Base-by-base conservation (phyloP, 257 asterid species). In the Nemophila menziesii region DNA sequence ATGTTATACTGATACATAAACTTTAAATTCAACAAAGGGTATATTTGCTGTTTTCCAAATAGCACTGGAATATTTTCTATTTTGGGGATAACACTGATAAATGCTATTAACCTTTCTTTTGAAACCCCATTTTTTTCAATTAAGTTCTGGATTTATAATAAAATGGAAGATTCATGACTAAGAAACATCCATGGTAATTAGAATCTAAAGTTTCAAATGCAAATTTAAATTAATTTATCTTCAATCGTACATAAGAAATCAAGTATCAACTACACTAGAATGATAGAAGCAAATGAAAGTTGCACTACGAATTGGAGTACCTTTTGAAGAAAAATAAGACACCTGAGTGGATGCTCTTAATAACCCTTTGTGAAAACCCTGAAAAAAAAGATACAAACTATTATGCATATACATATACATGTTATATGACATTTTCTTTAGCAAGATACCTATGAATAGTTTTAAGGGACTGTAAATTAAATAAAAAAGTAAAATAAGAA, bases 251-350 rank as follows among this genome's bases (percentile, higher is more conserved):
- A 29, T 29, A 29, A 29, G 9, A 29, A 29, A 13, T 2, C 36
- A 10, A 29, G 36, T 29, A 5, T 29, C 36, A 29, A 29, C 8
- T 29, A 13, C 36, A 29, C 8, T 5, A 29, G 12, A 13, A 29
- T 7, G 36, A 2, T 2, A 29, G 36, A 10, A 29, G 2, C 2
- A 29, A 29, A 29, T 2, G 1, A 3, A 29, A 29, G 36, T 29
- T 7, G 9, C 12, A 29, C 2, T 5, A 7, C 36, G 36, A 29
- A 29, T 29, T 7, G 2, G 1, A 29, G 36, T 13, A 29, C 36
- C 87, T 78, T 62, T 71, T 7, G 92, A 52, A 36, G 95, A 65
- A 65, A 69, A 80, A 51, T 49, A 44, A 51, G 72, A 53, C 23
- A 68, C 43, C 56, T 62, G 80, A 33, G 65, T 49, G 12, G 12